A percentile compares a stretch with the other conserved stretches of the same genome.
These are phyloP conservation scores for Porodaedalea pini DNA, from an alignment of 1,284 basidiomycete genomes.

Conservation along the genomic window DNA sequence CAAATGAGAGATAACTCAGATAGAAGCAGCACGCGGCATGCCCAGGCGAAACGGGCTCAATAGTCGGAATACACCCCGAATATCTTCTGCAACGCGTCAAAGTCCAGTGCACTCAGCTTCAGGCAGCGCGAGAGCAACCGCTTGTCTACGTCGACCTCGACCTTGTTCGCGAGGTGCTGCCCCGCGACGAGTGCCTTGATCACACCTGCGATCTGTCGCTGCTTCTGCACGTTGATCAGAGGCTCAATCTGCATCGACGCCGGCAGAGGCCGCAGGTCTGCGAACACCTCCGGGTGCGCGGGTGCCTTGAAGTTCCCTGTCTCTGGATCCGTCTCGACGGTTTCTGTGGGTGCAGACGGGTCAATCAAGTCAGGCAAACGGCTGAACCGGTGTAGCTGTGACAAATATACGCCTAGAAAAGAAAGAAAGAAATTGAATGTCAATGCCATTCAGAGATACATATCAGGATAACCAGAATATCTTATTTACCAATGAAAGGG, in stretches of 20 bases:
- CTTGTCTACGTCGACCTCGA: constrained; percentile 68
- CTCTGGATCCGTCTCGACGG: constrained; percentile 59
- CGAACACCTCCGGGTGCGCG: constrained; percentile 73
- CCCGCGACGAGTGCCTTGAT: constrained; percentile 76
- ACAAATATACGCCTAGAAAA: constrained; percentile 67
- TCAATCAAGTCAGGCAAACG: constrained; percentile 79
- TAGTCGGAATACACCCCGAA: constrained; percentile 18
- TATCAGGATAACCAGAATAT: constrained; percentile 1
- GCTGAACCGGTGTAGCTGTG: constrained; percentile 63
- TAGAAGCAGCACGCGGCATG: too few species aligned
- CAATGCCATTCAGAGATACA: neutral
- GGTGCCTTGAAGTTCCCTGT: constrained; percentile 63
- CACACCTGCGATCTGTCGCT: constrained; percentile 72
- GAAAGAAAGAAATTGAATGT: constrained; percentile 9
- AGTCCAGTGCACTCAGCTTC: constrained; percentile 60
- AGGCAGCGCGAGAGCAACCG: constrained; percentile 73
- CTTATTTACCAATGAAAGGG: constrained; percentile 69
- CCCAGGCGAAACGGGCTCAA: neutral
- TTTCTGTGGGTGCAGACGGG: constrained; percentile 70
- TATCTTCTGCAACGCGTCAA: constrained; percentile 41
- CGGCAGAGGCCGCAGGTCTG: constrained; percentile 64
- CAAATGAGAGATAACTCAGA: too few species aligned
- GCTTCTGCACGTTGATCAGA: constrained; percentile 85
- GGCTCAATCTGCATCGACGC: constrained; percentile 76
- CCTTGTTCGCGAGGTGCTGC: constrained; percentile 73